A percentile compares a stretch with the other conserved stretches of the same genome.
Conservation (phyloP, 2,329 filamentous ascomycete genomes). For the Thelonectria blattea region DNA sequence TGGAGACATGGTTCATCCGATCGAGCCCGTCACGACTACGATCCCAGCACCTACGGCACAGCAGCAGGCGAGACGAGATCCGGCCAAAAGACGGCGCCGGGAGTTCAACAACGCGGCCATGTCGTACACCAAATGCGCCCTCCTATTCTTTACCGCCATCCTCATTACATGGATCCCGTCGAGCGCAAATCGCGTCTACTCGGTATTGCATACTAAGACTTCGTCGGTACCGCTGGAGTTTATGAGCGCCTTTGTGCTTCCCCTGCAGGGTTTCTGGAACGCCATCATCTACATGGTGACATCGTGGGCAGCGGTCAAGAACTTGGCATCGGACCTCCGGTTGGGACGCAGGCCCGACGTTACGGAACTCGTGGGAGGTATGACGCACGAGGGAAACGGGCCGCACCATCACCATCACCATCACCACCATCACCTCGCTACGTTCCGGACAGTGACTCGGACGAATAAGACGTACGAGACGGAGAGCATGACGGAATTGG, state of each 20-base stretch:
- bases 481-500: conserved; percentile 59
- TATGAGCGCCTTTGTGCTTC: conserved; percentile 75
- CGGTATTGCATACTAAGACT: conserved; percentile 61
- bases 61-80: conserved; percentile 33
- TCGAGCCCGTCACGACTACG: conserved; percentile 26
- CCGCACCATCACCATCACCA: conserved; percentile 15
- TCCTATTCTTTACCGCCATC: conserved; percentile 74
- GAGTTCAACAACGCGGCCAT: conserved; percentile 69
- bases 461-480: conserved; percentile 50
- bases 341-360: conserved; percentile 39
- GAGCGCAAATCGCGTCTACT: conserved; percentile 77
- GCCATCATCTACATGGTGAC: conserved; percentile 76
- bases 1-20: conserved; percentile 38
- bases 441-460: conserved; percentile 42
- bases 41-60: conserved; percentile 19
- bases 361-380: conserved; percentile 43
- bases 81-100: conserved; percentile 47
- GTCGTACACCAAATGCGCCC: conserved; percentile 73
- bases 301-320: conserved; percentile 68
- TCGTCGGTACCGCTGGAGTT: conserved; percentile 68
- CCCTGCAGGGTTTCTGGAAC: conserved; percentile 87
- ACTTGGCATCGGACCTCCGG: conserved; percentile 49
- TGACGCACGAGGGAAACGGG: conserved; percentile 24
- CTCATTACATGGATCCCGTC: conserved; percentile 80
- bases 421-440: conserved; percentile 30